A percentile compares a stretch with the other conserved stretches of the same genome.
Evolutionary conservation across 176 grass and related monocot species (phyloP).

Genomic region (Oryza glumipatula): DNA sequence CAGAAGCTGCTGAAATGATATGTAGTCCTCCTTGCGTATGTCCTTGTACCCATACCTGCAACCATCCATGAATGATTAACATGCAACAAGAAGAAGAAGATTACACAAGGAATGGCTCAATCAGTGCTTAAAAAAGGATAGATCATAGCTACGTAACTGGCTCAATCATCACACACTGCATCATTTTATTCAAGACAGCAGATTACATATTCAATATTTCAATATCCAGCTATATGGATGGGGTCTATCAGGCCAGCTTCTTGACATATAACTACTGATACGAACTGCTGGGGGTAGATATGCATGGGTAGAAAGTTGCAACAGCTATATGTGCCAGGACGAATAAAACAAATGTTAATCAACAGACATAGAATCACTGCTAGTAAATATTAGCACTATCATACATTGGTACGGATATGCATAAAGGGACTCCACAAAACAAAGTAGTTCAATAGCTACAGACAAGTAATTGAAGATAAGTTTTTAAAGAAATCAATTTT

Average conservation of each 20-base stretch:
- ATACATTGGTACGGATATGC: conserved; percentile 6
- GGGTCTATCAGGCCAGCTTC: neutral
- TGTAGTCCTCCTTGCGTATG: conserved; percentile 81
- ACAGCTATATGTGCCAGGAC: neutral
- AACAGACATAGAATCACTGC: neutral
- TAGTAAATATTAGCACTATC: neutral
- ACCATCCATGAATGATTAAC: conserved; percentile 33
- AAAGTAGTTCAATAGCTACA: conserved; percentile 6
- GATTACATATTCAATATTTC: neutral
- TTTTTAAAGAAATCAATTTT: conserved; percentile 12
- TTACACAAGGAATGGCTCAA: conserved; percentile 4
- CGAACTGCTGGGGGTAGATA: neutral
- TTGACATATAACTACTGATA: neutral
- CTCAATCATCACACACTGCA: conserved; percentile 3
- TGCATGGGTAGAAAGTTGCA: neutral
- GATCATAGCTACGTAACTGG: neutral
- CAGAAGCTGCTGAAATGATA: conserved; percentile 82
- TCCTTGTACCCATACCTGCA: conserved; percentile 98
- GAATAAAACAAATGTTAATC: conserved; percentile 5
- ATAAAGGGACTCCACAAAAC: neutral
- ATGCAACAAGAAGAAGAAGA: neutral
- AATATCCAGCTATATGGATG: neutral
- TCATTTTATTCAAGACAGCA: neutral
- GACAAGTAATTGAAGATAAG: conserved; percentile 6
- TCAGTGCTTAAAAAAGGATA: neutral